Evolutionary conservation across 2,329 filamentous ascomycete genomes (phyloP).

Genomic region (Lasiodiplodia sp.): DNA sequence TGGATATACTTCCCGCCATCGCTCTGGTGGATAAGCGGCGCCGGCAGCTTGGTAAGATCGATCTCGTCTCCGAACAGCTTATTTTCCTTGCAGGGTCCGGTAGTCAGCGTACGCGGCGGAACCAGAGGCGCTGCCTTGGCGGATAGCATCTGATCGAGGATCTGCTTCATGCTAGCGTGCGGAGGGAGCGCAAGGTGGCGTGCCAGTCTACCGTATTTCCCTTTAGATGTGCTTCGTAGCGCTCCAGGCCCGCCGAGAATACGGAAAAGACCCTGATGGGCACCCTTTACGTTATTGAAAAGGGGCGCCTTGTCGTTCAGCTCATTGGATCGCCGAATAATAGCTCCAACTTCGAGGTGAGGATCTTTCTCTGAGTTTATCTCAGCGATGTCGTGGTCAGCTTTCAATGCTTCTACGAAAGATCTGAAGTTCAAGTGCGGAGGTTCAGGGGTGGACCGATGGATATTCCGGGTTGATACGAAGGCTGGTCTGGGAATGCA

Average conservation of each 20-base stretch:
- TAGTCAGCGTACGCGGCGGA: slow-evolving; percentile 28
- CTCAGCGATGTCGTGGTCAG: slow-evolving; percentile 55
- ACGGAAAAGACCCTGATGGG: slow-evolving; percentile 54
- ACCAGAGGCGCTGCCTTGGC: slow-evolving; percentile 19
- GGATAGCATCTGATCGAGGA: slow-evolving; percentile 31
- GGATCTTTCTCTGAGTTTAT: slow-evolving; percentile 55
- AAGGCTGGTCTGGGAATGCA: no score
- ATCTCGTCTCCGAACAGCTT: slow-evolving; percentile 49
- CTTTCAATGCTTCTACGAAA: slow-evolving; percentile 54
- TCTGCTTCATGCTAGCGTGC: slow-evolving; percentile 34
- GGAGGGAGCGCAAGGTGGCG: slow-evolving; percentile 52
- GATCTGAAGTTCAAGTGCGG: slow-evolving; percentile 51
- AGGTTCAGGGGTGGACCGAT: slow-evolving; percentile 28
- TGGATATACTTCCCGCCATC: slow-evolving; percentile 61
- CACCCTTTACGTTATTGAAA: slow-evolving; percentile 60
- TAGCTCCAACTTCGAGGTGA: slow-evolving; percentile 56
- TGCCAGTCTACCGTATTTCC: slow-evolving; percentile 53
- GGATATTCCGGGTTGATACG: no score
- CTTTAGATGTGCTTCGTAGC: slow-evolving; percentile 42
- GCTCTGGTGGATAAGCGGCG: slow-evolving; percentile 51
- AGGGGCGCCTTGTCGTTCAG: slow-evolving; percentile 57
- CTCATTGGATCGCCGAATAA: slow-evolving; percentile 56
- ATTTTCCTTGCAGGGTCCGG: slow-evolving; percentile 55
- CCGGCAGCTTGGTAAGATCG: slow-evolving; percentile 48
- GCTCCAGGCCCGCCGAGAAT: slow-evolving; percentile 56